Conservation (phyloP, 768 basidiomycete genomes). For the Mycena alexandri region DNA sequence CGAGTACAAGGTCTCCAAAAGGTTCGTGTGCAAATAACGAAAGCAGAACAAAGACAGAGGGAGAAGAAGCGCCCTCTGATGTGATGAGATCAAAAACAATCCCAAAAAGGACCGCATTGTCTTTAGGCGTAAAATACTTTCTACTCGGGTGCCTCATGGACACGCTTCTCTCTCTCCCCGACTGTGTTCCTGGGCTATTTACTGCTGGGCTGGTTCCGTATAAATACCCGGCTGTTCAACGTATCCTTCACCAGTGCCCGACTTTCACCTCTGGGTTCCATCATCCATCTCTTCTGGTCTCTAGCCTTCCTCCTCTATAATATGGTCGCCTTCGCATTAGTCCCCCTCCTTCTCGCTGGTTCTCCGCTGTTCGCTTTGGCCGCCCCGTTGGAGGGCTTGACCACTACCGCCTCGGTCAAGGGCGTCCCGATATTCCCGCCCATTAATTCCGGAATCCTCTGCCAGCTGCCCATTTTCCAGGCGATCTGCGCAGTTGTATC, state of each 20-base stretch:
- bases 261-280: constrained; percentile 1
- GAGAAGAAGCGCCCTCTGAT: too few species aligned
- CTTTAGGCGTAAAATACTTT: constrained; percentile 13
- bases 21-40: constrained; percentile 17
- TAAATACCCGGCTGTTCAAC: constrained; percentile 20
- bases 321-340: constrained; percentile 39
- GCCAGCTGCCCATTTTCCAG: constrained; percentile 59
- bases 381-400: constrained; percentile 35
- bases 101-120: constrained; percentile 26
- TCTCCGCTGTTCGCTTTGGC: constrained; percentile 52
- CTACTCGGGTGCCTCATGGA: constrained; percentile 26
- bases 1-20: constrained; percentile 21
- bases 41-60: constrained; percentile 19
- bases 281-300: constrained; percentile 16
- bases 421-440: constrained; percentile 49
- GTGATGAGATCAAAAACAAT: neutral
- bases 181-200: constrained; percentile 23
- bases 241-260: constrained; percentile 20
- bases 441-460: constrained; percentile 58
- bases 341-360: constrained; percentile 50
- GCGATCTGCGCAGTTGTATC: constrained; percentile 37
- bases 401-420: constrained; percentile 27
- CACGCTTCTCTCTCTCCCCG: constrained; percentile 19
- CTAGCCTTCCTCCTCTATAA: constrained; percentile 3
- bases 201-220: constrained; percentile 26